A percentile compares a stretch with the other conserved stretches of the same genome.
These are phyloP conservation scores for Cystobasidiopsis lactophilus DNA, from an alignment of 768 basidiomycete genomes.

Conservation along the genomic window DNA sequence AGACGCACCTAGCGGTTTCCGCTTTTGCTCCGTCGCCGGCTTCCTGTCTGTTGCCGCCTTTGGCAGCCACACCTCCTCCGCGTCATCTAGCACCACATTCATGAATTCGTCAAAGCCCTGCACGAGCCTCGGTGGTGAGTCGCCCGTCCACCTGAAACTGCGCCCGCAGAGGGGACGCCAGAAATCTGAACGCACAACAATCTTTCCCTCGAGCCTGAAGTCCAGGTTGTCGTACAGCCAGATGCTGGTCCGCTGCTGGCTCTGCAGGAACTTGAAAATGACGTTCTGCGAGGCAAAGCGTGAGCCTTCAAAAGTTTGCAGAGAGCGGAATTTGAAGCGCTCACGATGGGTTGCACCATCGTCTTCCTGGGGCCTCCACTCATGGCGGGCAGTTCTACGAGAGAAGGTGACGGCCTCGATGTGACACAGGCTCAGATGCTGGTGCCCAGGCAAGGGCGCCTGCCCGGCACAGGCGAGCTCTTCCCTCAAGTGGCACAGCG, in stretches of 20 bases:
- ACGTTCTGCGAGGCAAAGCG: conserved; percentile 43
- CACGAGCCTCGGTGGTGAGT: no score
- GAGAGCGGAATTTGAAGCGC: conserved; percentile 27
- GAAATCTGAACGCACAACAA: conserved; percentile 48
- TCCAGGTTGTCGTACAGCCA: conserved; percentile 96
- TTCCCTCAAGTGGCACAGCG: no score
- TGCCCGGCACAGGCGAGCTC: no score
- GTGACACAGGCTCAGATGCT: no score
- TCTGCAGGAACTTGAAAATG: conserved; percentile 92
- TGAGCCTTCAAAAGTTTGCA: conserved; percentile 3
- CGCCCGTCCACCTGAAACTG: no score
- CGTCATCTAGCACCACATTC: conserved; percentile 90
- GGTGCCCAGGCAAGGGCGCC: no score
- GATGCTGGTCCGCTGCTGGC: conserved; percentile 30
- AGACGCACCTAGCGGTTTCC: conserved; percentile 35
- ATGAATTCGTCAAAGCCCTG: conserved; percentile 88
- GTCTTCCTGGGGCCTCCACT: conserved; percentile 31
- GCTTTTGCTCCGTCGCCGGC: conserved; percentile 53
- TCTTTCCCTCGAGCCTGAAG: conserved; percentile 86
- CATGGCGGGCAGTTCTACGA: no score
- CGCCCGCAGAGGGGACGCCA: conserved; percentile 33
- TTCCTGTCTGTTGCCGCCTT: conserved; percentile 36
- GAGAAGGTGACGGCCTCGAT: no score
- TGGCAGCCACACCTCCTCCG: conserved; percentile 60
- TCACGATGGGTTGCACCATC: conserved; percentile 98